Evolutionary conservation across 2,329 filamentous ascomycete genomes (phyloP).

Genomic region (Cordyceps cicadae): DNA sequence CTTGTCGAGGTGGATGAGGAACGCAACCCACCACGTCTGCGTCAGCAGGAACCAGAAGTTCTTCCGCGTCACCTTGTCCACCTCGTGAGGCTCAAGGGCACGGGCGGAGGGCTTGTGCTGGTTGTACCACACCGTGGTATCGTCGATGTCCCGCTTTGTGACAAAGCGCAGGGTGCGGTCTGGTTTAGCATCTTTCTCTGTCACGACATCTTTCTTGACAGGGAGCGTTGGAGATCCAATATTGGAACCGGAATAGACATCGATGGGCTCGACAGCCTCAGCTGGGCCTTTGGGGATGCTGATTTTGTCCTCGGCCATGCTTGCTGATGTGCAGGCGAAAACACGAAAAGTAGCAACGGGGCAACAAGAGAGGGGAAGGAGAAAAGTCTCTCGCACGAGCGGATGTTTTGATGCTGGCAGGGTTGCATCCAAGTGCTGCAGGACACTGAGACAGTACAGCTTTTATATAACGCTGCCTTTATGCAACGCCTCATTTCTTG

Average conservation of each 20-base stretch:
- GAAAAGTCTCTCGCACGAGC: neutral
- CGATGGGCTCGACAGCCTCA: neutral
- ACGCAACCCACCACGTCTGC: conserved; percentile 19
- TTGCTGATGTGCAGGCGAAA: neutral
- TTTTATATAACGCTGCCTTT: neutral
- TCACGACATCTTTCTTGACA: neutral
- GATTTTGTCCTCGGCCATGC: neutral
- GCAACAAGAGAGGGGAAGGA: neutral
- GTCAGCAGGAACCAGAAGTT: conserved; percentile 19
- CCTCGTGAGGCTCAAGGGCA: conserved; percentile 10
- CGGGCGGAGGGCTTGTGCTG: conserved; percentile 14
- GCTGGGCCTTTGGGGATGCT: neutral
- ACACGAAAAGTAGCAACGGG: neutral
- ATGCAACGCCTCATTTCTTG: neutral
- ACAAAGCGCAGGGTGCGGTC: conserved; percentile 9
- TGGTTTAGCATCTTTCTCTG: neutral
- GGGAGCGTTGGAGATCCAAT: neutral
- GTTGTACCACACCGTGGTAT: conserved; percentile 19
- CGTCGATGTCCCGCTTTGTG: conserved; percentile 16
- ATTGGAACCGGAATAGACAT: neutral
- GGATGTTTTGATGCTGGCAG: neutral
- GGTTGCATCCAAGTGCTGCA: neutral
- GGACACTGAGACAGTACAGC: neutral
- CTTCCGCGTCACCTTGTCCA: conserved; percentile 14
- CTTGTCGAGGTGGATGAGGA: conserved; percentile 21